These are phyloP conservation scores for Daldinia grandis DNA, from an alignment of 495 filamentous ascomycete species.

Conservation along the genomic window DNA sequence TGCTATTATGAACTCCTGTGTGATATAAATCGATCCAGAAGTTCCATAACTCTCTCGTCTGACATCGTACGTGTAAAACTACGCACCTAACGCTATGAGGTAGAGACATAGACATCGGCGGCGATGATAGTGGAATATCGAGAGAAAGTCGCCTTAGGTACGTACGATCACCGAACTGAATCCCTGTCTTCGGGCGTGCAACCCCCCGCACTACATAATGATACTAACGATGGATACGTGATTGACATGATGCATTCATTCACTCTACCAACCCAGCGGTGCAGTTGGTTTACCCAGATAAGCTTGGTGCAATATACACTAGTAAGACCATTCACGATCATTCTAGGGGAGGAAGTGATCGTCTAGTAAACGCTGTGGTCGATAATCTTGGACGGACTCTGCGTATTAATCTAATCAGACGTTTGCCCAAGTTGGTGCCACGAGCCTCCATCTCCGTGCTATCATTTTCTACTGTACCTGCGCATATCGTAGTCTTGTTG, in stretches of 20 bases:
- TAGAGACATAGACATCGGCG: not conserved
- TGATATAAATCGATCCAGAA: not conserved
- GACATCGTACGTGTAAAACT: slow-evolving; percentile 37
- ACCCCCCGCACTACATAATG: slow-evolving; percentile 31
- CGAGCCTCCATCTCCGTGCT: not conserved
- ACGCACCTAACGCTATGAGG: not conserved
- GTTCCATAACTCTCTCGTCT: slow-evolving; percentile 23
- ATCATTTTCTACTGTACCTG: not conserved
- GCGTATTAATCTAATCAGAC: slow-evolving; percentile 20
- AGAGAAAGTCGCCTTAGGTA: slow-evolving; percentile 10
- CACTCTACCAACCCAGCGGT: slow-evolving; percentile 16
- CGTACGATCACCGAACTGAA: slow-evolving; percentile 14
- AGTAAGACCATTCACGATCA: slow-evolving; percentile 13
- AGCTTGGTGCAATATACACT: not conserved
- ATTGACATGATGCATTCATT: slow-evolving; percentile 26
- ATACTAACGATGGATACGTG: slow-evolving; percentile 11
- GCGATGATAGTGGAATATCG: not conserved
- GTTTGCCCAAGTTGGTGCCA: slow-evolving; percentile 19
- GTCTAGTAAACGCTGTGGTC: slow-evolving; percentile 20
- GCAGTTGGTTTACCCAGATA: slow-evolving; percentile 8
- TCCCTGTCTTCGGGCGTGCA: slow-evolving; percentile 17
- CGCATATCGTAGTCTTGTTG: not conserved
- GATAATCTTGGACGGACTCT: slow-evolving; percentile 4
- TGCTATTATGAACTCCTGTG: not conserved
- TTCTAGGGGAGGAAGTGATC: slow-evolving; percentile 2